Conservation (phyloP, 2,329 filamentous ascomycete genomes). For the Corinectria fuckeliana region DNA sequence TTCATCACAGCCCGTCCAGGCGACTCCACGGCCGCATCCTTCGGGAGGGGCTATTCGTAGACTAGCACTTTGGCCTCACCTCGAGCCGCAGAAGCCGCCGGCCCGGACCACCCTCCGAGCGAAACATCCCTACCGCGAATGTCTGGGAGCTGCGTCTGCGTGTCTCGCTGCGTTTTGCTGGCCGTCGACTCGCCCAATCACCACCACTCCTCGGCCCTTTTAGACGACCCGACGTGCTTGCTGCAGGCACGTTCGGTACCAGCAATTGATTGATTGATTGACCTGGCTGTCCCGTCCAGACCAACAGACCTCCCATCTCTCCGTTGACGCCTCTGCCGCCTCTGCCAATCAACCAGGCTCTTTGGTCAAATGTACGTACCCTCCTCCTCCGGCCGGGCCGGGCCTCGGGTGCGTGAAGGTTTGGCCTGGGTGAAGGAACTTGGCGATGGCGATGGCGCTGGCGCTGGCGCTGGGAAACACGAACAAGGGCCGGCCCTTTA, state of each 20-base stretch:
- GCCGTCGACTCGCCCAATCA: neutral
- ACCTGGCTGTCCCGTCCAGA: too few relatives aligned
- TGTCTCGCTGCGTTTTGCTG: neutral
- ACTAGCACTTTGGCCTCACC: conserved; percentile 23
- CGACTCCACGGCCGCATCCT: neutral
- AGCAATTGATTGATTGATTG: conserved; percentile 11
- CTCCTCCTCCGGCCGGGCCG: conserved; percentile 15
- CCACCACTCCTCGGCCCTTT: neutral
- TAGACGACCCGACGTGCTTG: neutral
- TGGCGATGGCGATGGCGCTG: neutral
- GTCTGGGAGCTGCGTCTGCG: neutral
- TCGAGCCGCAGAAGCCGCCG: conserved; percentile 40
- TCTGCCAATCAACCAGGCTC: neutral
- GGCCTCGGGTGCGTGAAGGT: conserved; percentile 3
- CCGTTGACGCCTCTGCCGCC: conserved; percentile 7
- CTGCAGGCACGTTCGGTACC: conserved; percentile 12
- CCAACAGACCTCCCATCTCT: neutral
- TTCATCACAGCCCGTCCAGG: neutral
- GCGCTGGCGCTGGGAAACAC: neutral
- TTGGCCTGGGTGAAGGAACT: conserved; percentile 10
- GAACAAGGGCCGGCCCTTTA: too few relatives aligned
- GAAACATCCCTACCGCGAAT: neutral
- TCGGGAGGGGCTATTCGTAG: too few relatives aligned
- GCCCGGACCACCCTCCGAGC: conserved; percentile 34
- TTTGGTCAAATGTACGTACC: neutral